These are phyloP conservation scores for Candida coleopterorum DNA, from an alignment of 805 yeast species.

Conservation along the genomic window DNA sequence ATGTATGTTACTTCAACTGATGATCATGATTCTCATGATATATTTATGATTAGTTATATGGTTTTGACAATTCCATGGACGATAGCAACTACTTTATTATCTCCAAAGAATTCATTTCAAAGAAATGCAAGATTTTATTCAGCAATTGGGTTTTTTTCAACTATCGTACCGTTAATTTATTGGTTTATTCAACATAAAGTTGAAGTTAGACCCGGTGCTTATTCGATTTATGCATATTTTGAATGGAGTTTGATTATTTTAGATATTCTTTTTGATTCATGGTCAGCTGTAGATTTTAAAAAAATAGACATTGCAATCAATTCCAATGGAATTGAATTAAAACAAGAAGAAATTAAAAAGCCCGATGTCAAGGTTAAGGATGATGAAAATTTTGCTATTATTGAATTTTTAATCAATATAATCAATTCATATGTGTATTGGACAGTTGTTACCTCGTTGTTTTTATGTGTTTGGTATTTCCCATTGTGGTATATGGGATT, in stretches of 20 bases:
- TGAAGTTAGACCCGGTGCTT: slow-evolving; percentile 85
- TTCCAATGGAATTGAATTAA: slow-evolving; percentile 21
- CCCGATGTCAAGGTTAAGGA: slow-evolving; percentile 2
- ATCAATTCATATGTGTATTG: slow-evolving; percentile 77
- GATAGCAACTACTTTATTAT: slow-evolving; percentile 48
- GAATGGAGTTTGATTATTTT: slow-evolving; percentile 88
- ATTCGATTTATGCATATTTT: slow-evolving; percentile 87
- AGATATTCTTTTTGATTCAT: slow-evolving; percentile 82
- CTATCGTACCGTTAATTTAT: slow-evolving; percentile 76
- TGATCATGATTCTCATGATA: slow-evolving; percentile 93
- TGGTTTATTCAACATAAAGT: slow-evolving; percentile 93
- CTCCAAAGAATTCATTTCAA: slow-evolving; percentile 40
- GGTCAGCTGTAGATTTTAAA: slow-evolving; percentile 67
- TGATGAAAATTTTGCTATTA: slow-evolving; percentile 22
- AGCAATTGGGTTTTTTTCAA: slow-evolving; percentile 60
- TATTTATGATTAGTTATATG: slow-evolving; percentile 90
- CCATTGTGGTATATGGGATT: slow-evolving; percentile 98
- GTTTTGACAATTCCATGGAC: slow-evolving; percentile 92
- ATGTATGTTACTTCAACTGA: slow-evolving; percentile 95
- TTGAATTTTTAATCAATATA: slow-evolving; percentile 40
- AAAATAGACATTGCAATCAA: slow-evolving; percentile 48
- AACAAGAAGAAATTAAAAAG: slow-evolving; percentile 12
- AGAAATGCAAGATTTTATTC: slow-evolving; percentile 52
- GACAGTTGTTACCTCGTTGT: slow-evolving; percentile 77
- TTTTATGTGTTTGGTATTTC: slow-evolving; percentile 91